Percentiles rank a stretch among this genome's conserved stretches.
Conservation (phyloP, 495 filamentous ascomycete genomes). For the Xylaria palmicola region DNA sequence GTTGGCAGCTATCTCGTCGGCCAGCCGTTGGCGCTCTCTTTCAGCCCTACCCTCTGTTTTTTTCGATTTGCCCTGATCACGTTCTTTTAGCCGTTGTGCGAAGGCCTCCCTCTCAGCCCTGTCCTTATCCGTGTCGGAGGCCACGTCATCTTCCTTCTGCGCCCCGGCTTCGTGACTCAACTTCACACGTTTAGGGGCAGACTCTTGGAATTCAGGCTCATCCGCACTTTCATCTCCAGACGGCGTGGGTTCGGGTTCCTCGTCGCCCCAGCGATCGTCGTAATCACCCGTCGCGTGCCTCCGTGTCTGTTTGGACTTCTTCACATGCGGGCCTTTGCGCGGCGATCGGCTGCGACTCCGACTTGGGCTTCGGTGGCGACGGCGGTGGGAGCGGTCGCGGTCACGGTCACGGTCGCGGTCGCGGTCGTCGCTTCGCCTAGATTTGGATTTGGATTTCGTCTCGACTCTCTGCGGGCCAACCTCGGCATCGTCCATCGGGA, state of each 20-base stretch:
- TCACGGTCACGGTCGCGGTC: constrained; percentile 22
- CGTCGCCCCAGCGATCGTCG: constrained; percentile 79
- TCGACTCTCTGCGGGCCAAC: constrained; percentile 53
- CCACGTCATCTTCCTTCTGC: constrained; percentile 45
- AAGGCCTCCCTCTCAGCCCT: constrained; percentile 73
- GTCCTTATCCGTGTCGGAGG: constrained; percentile 63
- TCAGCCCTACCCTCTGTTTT: constrained; percentile 64
- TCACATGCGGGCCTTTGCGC: constrained; percentile 45
- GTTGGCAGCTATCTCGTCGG: constrained; percentile 24
- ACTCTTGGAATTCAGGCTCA: constrained; percentile 54
- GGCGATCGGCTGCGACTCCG: constrained; percentile 34
- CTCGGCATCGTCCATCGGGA: constrained; percentile 80
- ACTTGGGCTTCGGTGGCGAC: constrained; percentile 21
- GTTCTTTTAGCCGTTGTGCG: constrained; percentile 62
- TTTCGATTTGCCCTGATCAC: constrained; percentile 67
- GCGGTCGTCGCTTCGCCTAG: constrained; percentile 32
- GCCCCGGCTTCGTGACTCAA: constrained; percentile 50
- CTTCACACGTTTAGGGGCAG: constrained; percentile 52
- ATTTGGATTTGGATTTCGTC: constrained; percentile 49
- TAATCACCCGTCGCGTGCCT: constrained; percentile 49
- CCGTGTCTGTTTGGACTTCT: constrained; percentile 53
- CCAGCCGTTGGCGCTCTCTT: constrained; percentile 40
- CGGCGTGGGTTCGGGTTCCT: constrained; percentile 57
- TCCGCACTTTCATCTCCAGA: constrained; percentile 43
- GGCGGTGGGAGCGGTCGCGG: constrained; percentile 17